A percentile compares a stretch with the other conserved stretches of the same genome.
Evolutionary conservation across 1,284 basidiomycete species (phyloP).

Genomic region (Cryptococcus sp.): DNA sequence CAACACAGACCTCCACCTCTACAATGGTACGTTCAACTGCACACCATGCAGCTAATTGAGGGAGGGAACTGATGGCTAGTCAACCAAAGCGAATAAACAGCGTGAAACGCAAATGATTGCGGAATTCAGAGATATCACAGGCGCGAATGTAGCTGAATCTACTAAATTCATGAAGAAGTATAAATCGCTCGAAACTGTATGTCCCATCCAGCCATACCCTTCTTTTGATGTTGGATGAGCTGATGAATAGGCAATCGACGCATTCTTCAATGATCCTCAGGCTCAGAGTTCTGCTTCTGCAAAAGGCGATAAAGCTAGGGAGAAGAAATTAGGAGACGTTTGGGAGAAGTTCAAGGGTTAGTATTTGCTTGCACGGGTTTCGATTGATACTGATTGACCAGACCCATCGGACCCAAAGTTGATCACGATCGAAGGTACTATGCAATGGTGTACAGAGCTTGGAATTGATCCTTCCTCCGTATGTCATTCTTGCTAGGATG

Average conservation of each 20-base stretch:
- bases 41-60: too few relatives aligned
- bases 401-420: constrained; percentile 39
- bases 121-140: constrained; percentile 40
- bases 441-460: constrained; percentile 43
- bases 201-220: constrained; percentile 5
- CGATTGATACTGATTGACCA: constrained; percentile 5
- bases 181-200: constrained; percentile 39
- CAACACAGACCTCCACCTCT: too few relatives aligned
- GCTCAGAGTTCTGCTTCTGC: constrained; percentile 22
- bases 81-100: constrained; percentile 4
- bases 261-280: constrained; percentile 34
- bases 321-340: constrained; percentile 46
- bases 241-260: constrained; percentile 33
- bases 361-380: not conserved
- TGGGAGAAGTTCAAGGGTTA: constrained; percentile 48
- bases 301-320: constrained; percentile 21
- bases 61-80: not conserved
- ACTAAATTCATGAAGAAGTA: constrained; percentile 42
- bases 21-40: too few relatives aligned
- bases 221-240: not conserved
- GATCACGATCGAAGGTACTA: constrained; percentile 48
- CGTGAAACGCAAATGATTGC: constrained; percentile 15
- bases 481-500: constrained; percentile 15
- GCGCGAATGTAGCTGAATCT: constrained; percentile 31
- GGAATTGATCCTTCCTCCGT: constrained; percentile 45